Percentiles rank a stretch among this genome's conserved stretches.
These are phyloP conservation scores for Daldinia sp. DNA, from an alignment of 2,329 filamentous ascomycete species.

Conservation along the genomic window DNA sequence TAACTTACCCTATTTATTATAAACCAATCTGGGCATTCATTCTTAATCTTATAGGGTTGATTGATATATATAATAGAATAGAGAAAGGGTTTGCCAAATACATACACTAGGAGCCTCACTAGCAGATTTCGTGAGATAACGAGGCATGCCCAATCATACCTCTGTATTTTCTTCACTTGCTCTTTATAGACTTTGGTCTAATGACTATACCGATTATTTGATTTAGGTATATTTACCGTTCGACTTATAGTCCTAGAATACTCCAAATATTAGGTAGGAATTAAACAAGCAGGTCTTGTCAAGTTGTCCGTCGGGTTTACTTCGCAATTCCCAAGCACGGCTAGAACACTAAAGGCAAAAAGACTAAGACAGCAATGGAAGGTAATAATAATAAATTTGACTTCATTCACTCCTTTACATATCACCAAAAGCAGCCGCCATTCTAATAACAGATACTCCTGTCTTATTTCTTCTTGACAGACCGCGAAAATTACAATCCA, in stretches of 20 bases:
- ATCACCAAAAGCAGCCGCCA: not conserved
- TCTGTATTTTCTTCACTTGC: too few species aligned
- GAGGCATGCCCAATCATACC: not conserved
- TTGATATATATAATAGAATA: not conserved
- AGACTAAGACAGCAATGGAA: not conserved
- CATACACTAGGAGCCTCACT: not conserved
- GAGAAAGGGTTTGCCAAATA: not conserved
- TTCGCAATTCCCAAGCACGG: too few species aligned
- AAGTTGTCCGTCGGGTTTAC: too few species aligned
- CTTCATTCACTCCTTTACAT: constrained; percentile 19
- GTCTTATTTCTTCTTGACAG: not conserved
- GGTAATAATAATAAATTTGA: constrained; percentile 5
- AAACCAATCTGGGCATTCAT: too few species aligned
- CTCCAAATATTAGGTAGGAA: too few species aligned
- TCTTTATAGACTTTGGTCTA: too few species aligned
- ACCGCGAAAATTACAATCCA: not conserved
- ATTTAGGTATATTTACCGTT: too few species aligned
- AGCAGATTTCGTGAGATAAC: not conserved
- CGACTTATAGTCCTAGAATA: too few species aligned
- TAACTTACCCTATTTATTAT: too few species aligned
- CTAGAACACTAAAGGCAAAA: not conserved
- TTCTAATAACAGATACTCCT: not conserved
- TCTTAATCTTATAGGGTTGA: too few species aligned
- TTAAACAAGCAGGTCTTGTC: too few species aligned
- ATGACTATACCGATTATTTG: too few species aligned